phyloP scores from a whole-genome alignment of 306 rosid genomes.

The Myrica gale region DNA sequence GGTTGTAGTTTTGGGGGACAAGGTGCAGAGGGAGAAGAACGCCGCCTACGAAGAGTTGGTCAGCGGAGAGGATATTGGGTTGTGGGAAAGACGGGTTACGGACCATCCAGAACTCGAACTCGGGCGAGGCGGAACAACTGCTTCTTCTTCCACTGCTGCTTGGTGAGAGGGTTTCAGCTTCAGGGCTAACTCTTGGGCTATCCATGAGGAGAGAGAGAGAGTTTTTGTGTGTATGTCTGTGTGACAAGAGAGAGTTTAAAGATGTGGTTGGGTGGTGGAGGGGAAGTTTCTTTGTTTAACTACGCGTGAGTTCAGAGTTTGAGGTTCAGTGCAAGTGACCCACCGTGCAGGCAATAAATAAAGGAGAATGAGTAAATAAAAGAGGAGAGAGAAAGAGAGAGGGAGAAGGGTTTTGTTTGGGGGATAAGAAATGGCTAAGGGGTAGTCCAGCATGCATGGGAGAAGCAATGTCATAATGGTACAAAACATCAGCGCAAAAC shows the following conservation, averaged over 20 bases:
- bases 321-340: not conserved
- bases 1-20: conserved; percentile 15
- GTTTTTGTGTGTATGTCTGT: not conserved
- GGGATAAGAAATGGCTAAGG: not conserved
- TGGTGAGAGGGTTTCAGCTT: conserved; percentile 32
- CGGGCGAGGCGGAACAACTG: conserved; percentile 64
- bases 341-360: conserved; percentile 32
- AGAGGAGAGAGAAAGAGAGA: conserved; percentile 27
- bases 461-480: conserved; percentile 18
- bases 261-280: too few relatives aligned
- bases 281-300: too few relatives aligned
- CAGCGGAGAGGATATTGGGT: conserved; percentile 80
- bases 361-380: conserved; percentile 11
- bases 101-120: conserved; percentile 96
- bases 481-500: not conserved
- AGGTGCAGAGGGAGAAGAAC: conserved; percentile 76
- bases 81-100: conserved; percentile 81
- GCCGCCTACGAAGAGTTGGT: conserved; percentile 84
- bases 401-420: not conserved
- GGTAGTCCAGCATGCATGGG: conserved; percentile 33
- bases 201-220: conserved; percentile 38
- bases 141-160: conserved; percentile 22
- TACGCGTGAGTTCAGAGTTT: not conserved
- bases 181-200: conserved; percentile 24
- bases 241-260: too few relatives aligned